These are phyloP conservation scores for Takashimella koratensis DNA, from an alignment of 1,284 basidiomycete genomes.

Conservation along the genomic window DNA sequence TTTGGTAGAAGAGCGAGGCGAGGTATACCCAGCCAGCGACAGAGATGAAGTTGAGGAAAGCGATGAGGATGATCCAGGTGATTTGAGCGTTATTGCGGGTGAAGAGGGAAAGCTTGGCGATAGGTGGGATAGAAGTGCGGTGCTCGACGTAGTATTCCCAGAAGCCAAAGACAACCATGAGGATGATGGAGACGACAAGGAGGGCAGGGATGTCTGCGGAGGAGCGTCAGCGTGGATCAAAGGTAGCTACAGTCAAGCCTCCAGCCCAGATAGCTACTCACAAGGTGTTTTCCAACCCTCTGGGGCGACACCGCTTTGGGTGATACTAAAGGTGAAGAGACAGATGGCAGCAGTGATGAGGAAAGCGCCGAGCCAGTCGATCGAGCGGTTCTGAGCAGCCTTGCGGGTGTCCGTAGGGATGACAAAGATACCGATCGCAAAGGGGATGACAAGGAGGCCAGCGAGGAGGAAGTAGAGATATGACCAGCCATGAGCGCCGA, in stretches of 20 bases:
- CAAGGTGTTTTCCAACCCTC: slow-evolving; percentile 28
- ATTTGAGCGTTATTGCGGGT: slow-evolving; percentile 20
- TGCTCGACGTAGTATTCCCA: slow-evolving; percentile 31
- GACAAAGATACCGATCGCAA: slow-evolving; percentile 28
- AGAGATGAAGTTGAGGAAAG: slow-evolving; percentile 26
- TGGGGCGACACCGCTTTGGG: slow-evolving; percentile 20
- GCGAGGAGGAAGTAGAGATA: slow-evolving; percentile 40
- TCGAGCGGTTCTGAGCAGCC: slow-evolving; percentile 8
- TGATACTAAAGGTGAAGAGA: slow-evolving; percentile 32
- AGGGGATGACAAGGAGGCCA: slow-evolving; percentile 27
- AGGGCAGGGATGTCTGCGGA: slow-evolving; percentile 29
- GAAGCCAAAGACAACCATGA: slow-evolving; percentile 33
- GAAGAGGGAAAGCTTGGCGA: slow-evolving; percentile 32
- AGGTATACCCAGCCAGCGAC: slow-evolving; percentile 25
- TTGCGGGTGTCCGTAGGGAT: slow-evolving; percentile 24
- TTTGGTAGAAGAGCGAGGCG: slow-evolving; percentile 27
- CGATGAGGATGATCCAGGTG: slow-evolving; percentile 19
- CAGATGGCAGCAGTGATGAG: slow-evolving; percentile 31
- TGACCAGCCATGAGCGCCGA: slow-evolving; percentile 23
- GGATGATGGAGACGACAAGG: slow-evolving; percentile 28
- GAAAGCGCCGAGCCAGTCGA: slow-evolving; percentile 34
- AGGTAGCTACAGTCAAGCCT: too few relatives aligned
- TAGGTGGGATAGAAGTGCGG: slow-evolving; percentile 20
- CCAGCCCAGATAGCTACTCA: too few relatives aligned
- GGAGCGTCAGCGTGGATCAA: not conserved